A percentile compares a stretch with the other conserved stretches of the same genome.
phyloP scores from a whole-genome alignment of 2,329 filamentous ascomycete genomes.

The Paecilomyces sp. region DNA sequence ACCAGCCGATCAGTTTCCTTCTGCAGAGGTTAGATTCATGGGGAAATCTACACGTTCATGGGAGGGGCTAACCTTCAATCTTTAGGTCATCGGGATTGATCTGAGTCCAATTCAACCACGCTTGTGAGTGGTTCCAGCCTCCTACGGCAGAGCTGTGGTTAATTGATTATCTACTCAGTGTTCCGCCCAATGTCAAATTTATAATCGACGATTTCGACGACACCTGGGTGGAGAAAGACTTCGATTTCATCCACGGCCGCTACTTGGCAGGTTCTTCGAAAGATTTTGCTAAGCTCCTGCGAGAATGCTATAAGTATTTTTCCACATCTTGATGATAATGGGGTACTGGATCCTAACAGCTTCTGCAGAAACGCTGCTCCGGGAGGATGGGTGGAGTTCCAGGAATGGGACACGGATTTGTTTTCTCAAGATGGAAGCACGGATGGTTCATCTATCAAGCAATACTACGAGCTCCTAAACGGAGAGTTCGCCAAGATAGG shows the following conservation, averaged over 20 bases:
- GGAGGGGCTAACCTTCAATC: background rate
- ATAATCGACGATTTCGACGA: conserved; percentile 53
- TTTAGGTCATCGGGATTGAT: conserved; percentile 19
- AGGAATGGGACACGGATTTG: conserved; percentile 22
- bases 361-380: conserved; percentile 18
- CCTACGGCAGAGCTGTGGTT: background rate
- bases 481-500: background rate
- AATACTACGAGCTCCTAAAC: background rate
- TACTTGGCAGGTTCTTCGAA: conserved; percentile 50
- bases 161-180: conserved; percentile 11
- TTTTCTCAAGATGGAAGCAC: conserved; percentile 16
- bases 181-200: conserved; percentile 51
- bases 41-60: background rate
- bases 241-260: conserved; percentile 55
- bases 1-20: conserved; percentile 19
- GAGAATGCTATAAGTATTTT: conserved; percentile 31
- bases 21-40: conserved; percentile 11
- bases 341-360: background rate
- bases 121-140: conserved; percentile 5
- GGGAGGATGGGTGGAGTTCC: conserved; percentile 30
- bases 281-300: conserved; percentile 47
- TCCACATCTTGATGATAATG: background rate
- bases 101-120: conserved; percentile 19
- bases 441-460: background rate
- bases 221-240: conserved; percentile 49